Conservation (phyloP, 225 moss, liverwort and hornwort species). For the Polytrichum commune region DNA sequence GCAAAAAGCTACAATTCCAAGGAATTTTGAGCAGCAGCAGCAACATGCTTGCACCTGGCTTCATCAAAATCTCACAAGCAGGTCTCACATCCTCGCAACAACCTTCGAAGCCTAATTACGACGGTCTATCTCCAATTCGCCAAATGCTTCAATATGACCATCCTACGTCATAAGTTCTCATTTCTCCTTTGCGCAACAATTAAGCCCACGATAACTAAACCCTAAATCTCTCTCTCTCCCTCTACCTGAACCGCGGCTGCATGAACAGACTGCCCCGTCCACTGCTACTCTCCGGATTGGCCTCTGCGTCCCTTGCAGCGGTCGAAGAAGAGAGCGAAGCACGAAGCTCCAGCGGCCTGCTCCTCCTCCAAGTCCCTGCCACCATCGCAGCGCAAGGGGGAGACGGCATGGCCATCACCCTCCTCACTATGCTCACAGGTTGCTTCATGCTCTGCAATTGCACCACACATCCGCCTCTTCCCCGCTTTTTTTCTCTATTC, state of each 20-base stretch:
- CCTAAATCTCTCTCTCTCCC: neutral
- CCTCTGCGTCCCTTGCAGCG: slow-evolving; percentile 20
- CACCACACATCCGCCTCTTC: no score
- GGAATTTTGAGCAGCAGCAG: no score
- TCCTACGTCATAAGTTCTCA: neutral
- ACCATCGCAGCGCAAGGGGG: neutral
- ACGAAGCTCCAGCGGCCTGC: neutral
- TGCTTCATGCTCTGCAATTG: no score
- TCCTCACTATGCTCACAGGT: no score
- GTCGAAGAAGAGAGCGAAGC: slow-evolving; percentile 1
- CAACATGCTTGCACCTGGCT: no score
- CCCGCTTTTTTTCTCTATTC: no score
- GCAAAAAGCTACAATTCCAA: no score
- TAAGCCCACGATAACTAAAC: neutral
- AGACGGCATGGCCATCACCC: no score
- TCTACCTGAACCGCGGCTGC: slow-evolving; percentile 45
- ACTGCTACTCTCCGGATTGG: slow-evolving; percentile 4
- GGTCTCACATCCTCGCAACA: no score
- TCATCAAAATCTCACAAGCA: no score
- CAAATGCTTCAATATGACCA: neutral
- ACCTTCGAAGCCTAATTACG: slow-evolving; percentile 1
- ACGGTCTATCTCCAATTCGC: neutral
- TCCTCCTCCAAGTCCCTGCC: neutral
- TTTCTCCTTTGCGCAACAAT: neutral
- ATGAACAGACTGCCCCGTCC: slow-evolving; percentile 24